Conservation (phyloP, 2,329 filamentous ascomycete species). For the Thielaviopsis euricoi region DNA sequence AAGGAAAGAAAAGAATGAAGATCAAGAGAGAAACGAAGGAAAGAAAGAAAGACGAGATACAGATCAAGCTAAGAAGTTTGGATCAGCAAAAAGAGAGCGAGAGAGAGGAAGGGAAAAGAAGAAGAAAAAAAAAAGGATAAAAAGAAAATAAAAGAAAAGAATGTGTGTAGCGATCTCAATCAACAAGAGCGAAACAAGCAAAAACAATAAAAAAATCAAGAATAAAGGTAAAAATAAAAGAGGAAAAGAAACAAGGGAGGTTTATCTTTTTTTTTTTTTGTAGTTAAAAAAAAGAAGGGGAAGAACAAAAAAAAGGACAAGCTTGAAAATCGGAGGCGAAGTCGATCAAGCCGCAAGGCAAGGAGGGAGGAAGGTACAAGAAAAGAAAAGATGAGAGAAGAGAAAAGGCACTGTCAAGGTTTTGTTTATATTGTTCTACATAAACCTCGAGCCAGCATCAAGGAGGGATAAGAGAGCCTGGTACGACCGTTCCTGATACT, state of each 20-base stretch:
- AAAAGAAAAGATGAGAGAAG: no score
- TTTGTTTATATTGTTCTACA: neutral
- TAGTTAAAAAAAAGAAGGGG: neutral
- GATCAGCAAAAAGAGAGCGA: conserved; percentile 1
- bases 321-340: conserved; percentile 3
- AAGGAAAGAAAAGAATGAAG: conserved; percentile 10
- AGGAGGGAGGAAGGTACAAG: neutral
- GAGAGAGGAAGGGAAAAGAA: conserved; percentile 1
- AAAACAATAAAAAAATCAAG: neutral
- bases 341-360: conserved; percentile 3
- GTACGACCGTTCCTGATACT: no score
- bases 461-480: no score
- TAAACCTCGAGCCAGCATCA: no score
- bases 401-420: no score
- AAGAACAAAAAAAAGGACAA: neutral
- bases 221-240: neutral
- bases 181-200: neutral
- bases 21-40: conserved; percentile 7
- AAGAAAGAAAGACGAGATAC: conserved; percentile 9
- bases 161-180: conserved; percentile 8
- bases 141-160: neutral
- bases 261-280: neutral
- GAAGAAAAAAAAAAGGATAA: conserved; percentile 10
- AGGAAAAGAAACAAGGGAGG: neutral
- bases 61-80: neutral